Percentiles rank a stretch among this genome's conserved stretches.
Conservation (phyloP, 176 grass and related monocot genomes). For the Elaeis guineensis region DNA sequence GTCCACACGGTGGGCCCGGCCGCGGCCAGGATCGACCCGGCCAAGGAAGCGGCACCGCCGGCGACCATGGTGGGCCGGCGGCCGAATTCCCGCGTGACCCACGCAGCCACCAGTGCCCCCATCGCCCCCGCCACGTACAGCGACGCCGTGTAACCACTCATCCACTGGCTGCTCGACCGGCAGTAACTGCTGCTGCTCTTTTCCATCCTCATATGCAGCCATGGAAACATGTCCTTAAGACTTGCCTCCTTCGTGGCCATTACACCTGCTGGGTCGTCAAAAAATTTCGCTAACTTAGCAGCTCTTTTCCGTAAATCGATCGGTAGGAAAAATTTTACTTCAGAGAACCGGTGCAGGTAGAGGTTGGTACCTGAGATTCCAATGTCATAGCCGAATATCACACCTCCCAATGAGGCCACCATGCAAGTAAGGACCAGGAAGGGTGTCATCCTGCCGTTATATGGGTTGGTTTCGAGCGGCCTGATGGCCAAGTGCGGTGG, state of each 20-base stretch:
- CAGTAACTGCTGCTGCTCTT: not conserved
- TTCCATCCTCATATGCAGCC: not conserved
- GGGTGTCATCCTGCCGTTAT: not conserved
- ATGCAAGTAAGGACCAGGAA: conserved; percentile 3
- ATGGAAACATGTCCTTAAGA: not conserved
- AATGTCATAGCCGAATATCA: conserved; percentile 5
- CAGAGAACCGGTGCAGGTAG: not conserved
- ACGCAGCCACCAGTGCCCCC: not conserved
- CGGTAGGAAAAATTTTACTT: not conserved
- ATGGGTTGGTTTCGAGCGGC: not conserved
- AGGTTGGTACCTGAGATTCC: conserved; percentile 3
- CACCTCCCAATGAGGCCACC: not conserved
- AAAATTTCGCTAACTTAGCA: too few relatives aligned
- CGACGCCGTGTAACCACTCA: not conserved
- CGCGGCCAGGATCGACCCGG: not conserved
- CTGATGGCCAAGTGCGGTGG: too few relatives aligned
- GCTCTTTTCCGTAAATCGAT: not conserved
- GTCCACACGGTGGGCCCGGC: not conserved
- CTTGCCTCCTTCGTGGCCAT: not conserved
- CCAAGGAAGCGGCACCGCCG: not conserved
- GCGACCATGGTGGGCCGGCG: conserved; percentile 4
- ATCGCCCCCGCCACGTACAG: not conserved
- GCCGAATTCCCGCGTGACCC: conserved; percentile 1
- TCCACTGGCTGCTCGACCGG: not conserved
- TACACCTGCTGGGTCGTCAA: not conserved